Percentiles rank a stretch among this genome's conserved stretches.
These are phyloP conservation scores for Monilinia aucupariae DNA, from an alignment of 2,329 filamentous ascomycete genomes.

Conservation along the genomic window DNA sequence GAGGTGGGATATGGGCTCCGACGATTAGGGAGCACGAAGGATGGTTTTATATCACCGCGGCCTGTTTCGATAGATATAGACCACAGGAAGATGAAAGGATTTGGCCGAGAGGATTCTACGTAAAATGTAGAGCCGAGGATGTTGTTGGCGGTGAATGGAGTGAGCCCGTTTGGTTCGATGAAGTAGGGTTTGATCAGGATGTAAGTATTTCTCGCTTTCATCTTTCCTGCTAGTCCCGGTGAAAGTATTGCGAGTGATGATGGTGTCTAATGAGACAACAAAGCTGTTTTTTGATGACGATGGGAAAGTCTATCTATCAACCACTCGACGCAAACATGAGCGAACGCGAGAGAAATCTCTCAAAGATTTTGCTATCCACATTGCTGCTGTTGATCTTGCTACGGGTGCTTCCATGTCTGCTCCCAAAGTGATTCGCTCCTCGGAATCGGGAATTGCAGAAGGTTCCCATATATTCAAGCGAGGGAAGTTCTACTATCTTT, in stretches of 20 bases:
- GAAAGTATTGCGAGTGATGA: not conserved
- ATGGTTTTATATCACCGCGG: slow-evolving; percentile 43
- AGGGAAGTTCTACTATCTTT: slow-evolving; percentile 48
- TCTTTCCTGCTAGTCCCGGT: not conserved
- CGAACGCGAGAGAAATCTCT: not conserved
- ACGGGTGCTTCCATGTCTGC: slow-evolving; percentile 39
- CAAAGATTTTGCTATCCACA: slow-evolving; percentile 33
- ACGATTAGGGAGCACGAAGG: slow-evolving; percentile 42
- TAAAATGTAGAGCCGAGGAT: slow-evolving; percentile 10
- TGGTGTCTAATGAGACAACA: not conserved
- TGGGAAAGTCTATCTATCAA: slow-evolving; percentile 43
- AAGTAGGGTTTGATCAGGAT: slow-evolving; percentile 15
- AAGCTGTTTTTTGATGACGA: slow-evolving; percentile 49
- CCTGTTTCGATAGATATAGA: slow-evolving; percentile 33
- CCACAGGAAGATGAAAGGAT: slow-evolving; percentile 9
- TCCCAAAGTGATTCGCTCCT: slow-evolving; percentile 31
- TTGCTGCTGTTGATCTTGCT: slow-evolving; percentile 39
- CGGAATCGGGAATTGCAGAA: slow-evolving; percentile 48
- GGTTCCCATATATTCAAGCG: slow-evolving; percentile 51
- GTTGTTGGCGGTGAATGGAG: slow-evolving; percentile 7
- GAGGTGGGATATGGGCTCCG: slow-evolving; percentile 44
- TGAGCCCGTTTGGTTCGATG: slow-evolving; percentile 14
- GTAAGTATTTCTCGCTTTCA: not conserved
- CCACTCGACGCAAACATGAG: slow-evolving; percentile 6
- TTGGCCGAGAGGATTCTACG: slow-evolving; percentile 10